These are phyloP conservation scores for Aspergillus jensenii DNA, from an alignment of 2,329 filamentous ascomycete genomes.

Conservation along the genomic window DNA sequence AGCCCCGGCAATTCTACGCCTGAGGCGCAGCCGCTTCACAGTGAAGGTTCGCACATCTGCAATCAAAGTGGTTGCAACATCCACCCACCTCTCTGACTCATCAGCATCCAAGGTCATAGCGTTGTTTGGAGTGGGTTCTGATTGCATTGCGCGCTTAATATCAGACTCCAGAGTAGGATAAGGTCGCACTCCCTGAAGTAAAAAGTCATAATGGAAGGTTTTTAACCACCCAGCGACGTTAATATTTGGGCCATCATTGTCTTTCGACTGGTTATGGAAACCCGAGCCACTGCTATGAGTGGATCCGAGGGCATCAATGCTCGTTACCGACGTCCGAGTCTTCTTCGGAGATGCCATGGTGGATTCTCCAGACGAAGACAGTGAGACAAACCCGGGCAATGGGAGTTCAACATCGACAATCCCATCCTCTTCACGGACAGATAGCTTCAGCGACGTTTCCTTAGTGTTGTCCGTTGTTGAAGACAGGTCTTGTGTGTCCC, in stretches of 20 bases:
- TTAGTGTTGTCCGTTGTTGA: slow-evolving; percentile 32
- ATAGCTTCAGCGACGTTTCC: slow-evolving; percentile 52
- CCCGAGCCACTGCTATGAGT: slow-evolving; percentile 43
- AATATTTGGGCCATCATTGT: slow-evolving; percentile 48
- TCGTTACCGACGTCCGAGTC: slow-evolving; percentile 50
- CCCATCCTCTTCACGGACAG: slow-evolving; percentile 58
- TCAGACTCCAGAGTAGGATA: slow-evolving; percentile 54
- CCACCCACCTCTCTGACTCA: slow-evolving; percentile 51
- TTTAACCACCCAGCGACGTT: slow-evolving; percentile 61
- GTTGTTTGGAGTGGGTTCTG: slow-evolving; percentile 48
- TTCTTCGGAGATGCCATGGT: slow-evolving; percentile 44
- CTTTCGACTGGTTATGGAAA: slow-evolving; percentile 30
- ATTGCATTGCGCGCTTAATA: slow-evolving; percentile 57
- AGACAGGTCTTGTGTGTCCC: slow-evolving; percentile 29
- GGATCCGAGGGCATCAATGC: slow-evolving; percentile 51
- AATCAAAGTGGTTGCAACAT: slow-evolving; percentile 58
- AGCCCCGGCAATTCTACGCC: slow-evolving; percentile 42
- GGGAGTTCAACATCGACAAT: slow-evolving; percentile 62
- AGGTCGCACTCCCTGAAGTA: slow-evolving; percentile 58
- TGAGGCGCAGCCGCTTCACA: slow-evolving; percentile 57
- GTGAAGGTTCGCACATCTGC: slow-evolving; percentile 56
- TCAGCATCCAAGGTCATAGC: slow-evolving; percentile 36
- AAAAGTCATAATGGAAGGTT: slow-evolving; percentile 59
- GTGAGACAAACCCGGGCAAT: slow-evolving; percentile 52
- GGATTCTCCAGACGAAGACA: slow-evolving; percentile 47